Evolutionary conservation across 176 grass and related monocot genomes (phyloP).

Genomic region (Zoysia japonica): DNA sequence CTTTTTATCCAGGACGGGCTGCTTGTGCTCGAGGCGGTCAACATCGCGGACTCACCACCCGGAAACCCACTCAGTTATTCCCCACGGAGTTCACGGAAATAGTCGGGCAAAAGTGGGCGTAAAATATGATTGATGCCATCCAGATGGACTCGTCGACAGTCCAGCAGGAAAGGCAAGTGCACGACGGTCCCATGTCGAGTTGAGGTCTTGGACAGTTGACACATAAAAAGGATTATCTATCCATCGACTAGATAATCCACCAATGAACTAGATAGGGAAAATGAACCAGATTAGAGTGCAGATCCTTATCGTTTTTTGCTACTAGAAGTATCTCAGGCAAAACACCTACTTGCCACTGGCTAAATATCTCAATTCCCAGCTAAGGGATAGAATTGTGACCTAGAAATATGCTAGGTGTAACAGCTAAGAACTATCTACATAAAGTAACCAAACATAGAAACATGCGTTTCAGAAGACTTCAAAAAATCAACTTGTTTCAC

Average conservation of each 20-base stretch:
- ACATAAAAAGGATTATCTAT: background rate
- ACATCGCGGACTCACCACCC: background rate
- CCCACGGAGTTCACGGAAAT: background rate
- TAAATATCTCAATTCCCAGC: slow-evolving; percentile 35
- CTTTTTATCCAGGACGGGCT: background rate
- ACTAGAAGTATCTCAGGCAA: background rate
- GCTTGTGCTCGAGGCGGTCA: background rate
- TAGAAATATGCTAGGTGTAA: slow-evolving; percentile 25
- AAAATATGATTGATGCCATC: slow-evolving; percentile 36
- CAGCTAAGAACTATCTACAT: slow-evolving; percentile 46
- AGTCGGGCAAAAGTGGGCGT: background rate
- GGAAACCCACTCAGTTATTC: background rate
- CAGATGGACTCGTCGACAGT: background rate
- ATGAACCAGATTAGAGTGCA: background rate
- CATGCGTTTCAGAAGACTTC: too few species aligned
- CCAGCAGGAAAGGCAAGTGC: background rate
- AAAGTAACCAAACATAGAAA: too few species aligned
- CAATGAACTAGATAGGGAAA: slow-evolving; percentile 10
- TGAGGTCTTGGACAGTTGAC: slow-evolving; percentile 22
- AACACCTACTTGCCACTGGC: background rate
- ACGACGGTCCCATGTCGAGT: background rate
- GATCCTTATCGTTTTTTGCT: background rate
- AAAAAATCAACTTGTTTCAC: slow-evolving; percentile 32
- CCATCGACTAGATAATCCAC: slow-evolving; percentile 1
- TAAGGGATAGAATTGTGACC: background rate